Evolutionary conservation across 192 early-diverging fungal species (phyloP).

Genomic region (Coemansia aciculifera): DNA sequence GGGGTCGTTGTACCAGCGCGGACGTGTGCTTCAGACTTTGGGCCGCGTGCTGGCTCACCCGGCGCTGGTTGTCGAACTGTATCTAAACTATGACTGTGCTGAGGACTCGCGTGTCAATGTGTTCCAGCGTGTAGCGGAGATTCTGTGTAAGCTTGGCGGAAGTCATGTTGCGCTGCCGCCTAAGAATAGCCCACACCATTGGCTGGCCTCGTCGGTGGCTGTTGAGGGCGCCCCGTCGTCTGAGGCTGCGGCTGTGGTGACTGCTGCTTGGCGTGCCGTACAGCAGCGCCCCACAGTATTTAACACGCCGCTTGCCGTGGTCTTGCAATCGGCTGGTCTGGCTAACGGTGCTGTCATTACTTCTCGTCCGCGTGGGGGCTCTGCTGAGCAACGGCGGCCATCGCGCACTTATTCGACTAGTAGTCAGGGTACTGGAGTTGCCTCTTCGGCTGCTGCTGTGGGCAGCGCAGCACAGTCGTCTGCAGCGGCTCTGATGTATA

Average conservation of each 20-base stretch:
- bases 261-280: slow-evolving; percentile 46
- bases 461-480: background rate
- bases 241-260: slow-evolving; percentile 14
- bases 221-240: slow-evolving; percentile 18
- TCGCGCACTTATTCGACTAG: slow-evolving; percentile 25
- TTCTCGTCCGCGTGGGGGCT: background rate
- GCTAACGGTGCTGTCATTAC: background rate
- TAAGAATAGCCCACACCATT: slow-evolving; percentile 32
- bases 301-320: slow-evolving; percentile 13
- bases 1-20: slow-evolving; percentile 66
- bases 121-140: slow-evolving; percentile 81
- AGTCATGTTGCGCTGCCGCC: slow-evolving; percentile 19
- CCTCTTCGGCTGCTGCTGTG: background rate
- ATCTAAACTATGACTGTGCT: slow-evolving; percentile 94
- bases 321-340: slow-evolving; percentile 1
- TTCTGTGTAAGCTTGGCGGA: slow-evolving; percentile 38
- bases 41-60: slow-evolving; percentile 69
- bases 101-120: slow-evolving; percentile 80
- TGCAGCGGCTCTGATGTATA: slow-evolving; percentile 15
- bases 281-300: slow-evolving; percentile 49
- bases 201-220: slow-evolving; percentile 19
- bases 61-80: slow-evolving; percentile 83
- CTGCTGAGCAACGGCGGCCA: background rate
- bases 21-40: slow-evolving; percentile 71
- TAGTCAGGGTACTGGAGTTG: slow-evolving; percentile 6